A percentile compares a stretch with the other conserved stretches of the same genome.
Conservation (phyloP, 2,329 filamentous ascomycete species). For the Trichoderma sp. region DNA sequence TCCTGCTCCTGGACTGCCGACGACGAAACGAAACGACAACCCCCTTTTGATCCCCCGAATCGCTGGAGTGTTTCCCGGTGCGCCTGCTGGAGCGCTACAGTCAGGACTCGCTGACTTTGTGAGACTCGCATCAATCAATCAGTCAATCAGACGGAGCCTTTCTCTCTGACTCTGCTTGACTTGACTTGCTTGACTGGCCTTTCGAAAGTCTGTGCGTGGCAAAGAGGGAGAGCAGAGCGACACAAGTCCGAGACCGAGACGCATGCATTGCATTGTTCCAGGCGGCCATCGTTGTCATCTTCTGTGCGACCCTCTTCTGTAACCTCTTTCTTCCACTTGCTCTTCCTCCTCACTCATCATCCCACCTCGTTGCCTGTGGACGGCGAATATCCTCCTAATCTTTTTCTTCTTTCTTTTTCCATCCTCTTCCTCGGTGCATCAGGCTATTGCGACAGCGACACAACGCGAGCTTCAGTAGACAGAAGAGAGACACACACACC, state of each 20-base stretch:
- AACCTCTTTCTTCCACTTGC: neutral
- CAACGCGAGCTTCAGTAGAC: neutral
- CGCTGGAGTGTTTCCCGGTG: neutral
- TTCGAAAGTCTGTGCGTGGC: neutral
- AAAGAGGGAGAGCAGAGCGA: slow-evolving; percentile 5
- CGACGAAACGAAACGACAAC: neutral
- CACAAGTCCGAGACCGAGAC: slow-evolving; percentile 4
- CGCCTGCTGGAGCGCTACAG: neutral
- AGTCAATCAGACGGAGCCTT: neutral
- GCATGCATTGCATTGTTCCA: slow-evolving; percentile 13
- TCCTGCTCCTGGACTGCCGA: neutral
- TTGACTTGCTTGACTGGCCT: too few species aligned
- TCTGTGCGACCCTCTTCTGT: slow-evolving; percentile 1
- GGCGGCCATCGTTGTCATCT: neutral
- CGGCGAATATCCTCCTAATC: neutral
- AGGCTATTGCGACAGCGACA: neutral
- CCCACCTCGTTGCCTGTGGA: neutral
- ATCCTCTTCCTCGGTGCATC: neutral
- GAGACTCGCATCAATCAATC: neutral
- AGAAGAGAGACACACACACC: too few species aligned
- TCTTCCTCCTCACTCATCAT: neutral
- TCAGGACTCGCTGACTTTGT: neutral
- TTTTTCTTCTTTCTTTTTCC: neutral
- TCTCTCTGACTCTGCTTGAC: neutral
- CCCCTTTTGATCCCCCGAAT: neutral